Evolutionary conservation across 495 filamentous ascomycete genomes (phyloP).

Genomic region (Podospora pseudoanserina): DNA sequence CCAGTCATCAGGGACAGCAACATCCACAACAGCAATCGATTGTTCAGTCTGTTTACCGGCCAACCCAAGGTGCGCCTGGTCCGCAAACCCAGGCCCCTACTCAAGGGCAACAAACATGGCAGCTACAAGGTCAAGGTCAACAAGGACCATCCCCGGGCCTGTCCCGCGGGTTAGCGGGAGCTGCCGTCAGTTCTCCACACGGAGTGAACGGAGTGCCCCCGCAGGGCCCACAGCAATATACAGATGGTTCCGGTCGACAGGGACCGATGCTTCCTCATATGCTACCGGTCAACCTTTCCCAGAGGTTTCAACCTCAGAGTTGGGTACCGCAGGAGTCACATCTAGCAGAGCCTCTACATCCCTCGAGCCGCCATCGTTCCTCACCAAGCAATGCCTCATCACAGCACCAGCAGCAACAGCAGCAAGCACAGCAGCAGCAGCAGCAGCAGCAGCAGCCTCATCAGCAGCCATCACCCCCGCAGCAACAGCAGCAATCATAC

Average conservation of each 20-base stretch:
- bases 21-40: conserved; percentile 10
- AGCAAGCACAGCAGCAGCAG: background rate
- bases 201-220: conserved; percentile 15
- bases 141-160: conserved; percentile 3
- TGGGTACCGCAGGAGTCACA: conserved; percentile 48
- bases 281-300: conserved; percentile 26
- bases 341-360: conserved; percentile 42
- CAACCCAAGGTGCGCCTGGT: conserved; percentile 19
- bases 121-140: conserved; percentile 22
- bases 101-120: conserved; percentile 20
- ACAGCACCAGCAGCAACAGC: conserved; percentile 15
- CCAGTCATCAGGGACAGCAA: conserved; percentile 1
- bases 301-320: conserved; percentile 30
- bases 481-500: conserved; percentile 21
- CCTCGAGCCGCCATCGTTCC: conserved; percentile 34
- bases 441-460: background rate
- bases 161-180: conserved; percentile 15
- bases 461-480: background rate
- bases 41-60: conserved; percentile 30
- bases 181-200: conserved; percentile 16
- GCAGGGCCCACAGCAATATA: conserved; percentile 17
- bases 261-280: conserved; percentile 24
- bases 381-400: conserved; percentile 36
- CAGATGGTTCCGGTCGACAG: conserved; percentile 13
- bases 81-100: conserved; percentile 11